Conservation (phyloP, 108 stramenopile species). For the Conticribra guillardii region DNA sequence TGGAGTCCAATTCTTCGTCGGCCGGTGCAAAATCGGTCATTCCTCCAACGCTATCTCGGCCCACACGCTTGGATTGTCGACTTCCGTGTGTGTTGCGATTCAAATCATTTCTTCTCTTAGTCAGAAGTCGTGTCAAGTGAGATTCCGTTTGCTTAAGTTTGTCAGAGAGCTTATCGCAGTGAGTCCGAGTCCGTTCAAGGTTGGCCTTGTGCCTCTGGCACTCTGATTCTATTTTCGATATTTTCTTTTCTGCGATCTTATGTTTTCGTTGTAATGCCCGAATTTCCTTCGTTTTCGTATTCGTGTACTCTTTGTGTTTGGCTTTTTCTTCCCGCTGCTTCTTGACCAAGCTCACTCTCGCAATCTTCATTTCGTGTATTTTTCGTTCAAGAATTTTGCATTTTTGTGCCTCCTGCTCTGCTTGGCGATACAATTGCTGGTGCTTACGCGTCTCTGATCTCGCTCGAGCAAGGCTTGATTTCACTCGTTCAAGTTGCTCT, state of each 20-base stretch:
- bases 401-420: constrained; percentile 75
- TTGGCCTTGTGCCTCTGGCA: constrained; percentile 66
- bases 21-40: constrained; percentile 26
- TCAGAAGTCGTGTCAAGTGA: constrained; percentile 69
- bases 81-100: constrained; percentile 4
- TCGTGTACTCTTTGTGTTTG: constrained; percentile 61
- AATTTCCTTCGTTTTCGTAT: constrained; percentile 76
- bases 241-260: constrained; percentile 49
- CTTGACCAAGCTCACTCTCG: constrained; percentile 66
- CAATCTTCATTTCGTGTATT: constrained; percentile 71
- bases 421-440: constrained; percentile 68
- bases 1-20: constrained; percentile 57
- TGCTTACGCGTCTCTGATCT: constrained; percentile 71
- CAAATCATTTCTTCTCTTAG: constrained; percentile 58
- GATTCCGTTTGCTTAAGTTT: constrained; percentile 84
- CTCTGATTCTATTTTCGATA: constrained; percentile 72
- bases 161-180: constrained; percentile 59
- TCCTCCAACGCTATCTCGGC: constrained; percentile 1
- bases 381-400: constrained; percentile 71
- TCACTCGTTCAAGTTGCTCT: constrained; percentile 72
- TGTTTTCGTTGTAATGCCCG: constrained; percentile 65
- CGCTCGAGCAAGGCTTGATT: constrained; percentile 63
- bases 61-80: background rate
- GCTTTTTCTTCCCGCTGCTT: constrained; percentile 76
- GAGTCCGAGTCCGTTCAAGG: constrained; percentile 63